These are phyloP conservation scores for Russula lepida DNA, from an alignment of 768 basidiomycete species.

Conservation along the genomic window DNA sequence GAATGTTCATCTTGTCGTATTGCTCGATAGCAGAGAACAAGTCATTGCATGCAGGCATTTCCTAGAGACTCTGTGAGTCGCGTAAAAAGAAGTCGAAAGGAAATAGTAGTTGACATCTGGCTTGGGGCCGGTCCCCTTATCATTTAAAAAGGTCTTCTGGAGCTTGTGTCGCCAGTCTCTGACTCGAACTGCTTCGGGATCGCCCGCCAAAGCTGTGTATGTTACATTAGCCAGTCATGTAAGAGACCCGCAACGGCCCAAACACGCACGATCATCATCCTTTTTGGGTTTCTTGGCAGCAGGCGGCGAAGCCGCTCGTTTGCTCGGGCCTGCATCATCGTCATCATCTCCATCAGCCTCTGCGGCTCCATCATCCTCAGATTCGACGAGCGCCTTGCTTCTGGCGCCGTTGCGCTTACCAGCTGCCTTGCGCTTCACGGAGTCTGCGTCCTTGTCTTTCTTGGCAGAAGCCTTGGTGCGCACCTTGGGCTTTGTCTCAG, in stretches of 20 bases:
- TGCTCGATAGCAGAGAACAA: slow-evolving; percentile 71
- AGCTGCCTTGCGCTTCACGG: slow-evolving; percentile 28
- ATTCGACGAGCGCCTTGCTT: slow-evolving; percentile 57
- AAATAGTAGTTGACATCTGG: slow-evolving; percentile 43
- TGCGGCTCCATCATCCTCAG: slow-evolving; percentile 48
- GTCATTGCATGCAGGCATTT: slow-evolving; percentile 65
- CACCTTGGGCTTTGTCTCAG: slow-evolving; percentile 37
- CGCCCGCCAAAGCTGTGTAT: slow-evolving; percentile 38
- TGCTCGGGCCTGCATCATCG: slow-evolving; percentile 38
- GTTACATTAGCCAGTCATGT: not conserved
- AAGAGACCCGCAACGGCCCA: slow-evolving; percentile 26
- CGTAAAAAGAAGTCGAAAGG: not conserved
- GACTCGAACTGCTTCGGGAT: slow-evolving; percentile 64
- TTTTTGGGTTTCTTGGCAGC: slow-evolving; percentile 58
- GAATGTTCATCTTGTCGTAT: slow-evolving; percentile 69
- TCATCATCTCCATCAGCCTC: slow-evolving; percentile 29
- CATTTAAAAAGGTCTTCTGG: slow-evolving; percentile 77
- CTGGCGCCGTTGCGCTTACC: slow-evolving; percentile 51
- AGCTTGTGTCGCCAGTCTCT: slow-evolving; percentile 89
- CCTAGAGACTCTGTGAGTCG: slow-evolving; percentile 35
- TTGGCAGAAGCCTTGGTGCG: slow-evolving; percentile 42
- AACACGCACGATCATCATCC: slow-evolving; percentile 52
- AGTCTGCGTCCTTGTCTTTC: slow-evolving; percentile 36
- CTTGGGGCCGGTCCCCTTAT: slow-evolving; percentile 47
- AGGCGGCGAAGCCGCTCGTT: slow-evolving; percentile 46